A percentile compares a stretch with the other conserved stretches of the same genome.
Evolutionary conservation across 345 rosid genomes (phyloP).

Genomic region (Rhizophora apiculata): DNA sequence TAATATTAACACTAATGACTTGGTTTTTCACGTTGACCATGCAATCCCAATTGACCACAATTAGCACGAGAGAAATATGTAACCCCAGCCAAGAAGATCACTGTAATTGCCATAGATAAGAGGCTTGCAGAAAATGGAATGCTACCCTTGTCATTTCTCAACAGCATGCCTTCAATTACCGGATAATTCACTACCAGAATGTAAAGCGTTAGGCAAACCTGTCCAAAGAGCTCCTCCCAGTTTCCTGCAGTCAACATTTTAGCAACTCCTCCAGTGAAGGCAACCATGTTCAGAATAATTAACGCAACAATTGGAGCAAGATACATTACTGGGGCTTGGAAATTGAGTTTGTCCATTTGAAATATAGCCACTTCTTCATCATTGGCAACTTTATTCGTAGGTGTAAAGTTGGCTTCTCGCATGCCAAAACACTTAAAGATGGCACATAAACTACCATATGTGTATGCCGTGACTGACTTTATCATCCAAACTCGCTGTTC

Average conservation of each 20-base stretch:
- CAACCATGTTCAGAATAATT: constrained; percentile 17
- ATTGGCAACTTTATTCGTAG: constrained; percentile 15
- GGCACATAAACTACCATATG: constrained; percentile 15
- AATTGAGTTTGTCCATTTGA: constrained; percentile 25
- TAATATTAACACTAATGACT: neutral
- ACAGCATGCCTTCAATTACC: constrained; percentile 23
- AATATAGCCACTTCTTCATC: constrained; percentile 14
- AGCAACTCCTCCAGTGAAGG: constrained; percentile 17
- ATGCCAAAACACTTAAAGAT: constrained; percentile 11
- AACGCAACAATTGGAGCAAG: constrained; percentile 21
- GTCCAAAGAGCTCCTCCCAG: constrained; percentile 19
- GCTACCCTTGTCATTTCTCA: constrained; percentile 24
- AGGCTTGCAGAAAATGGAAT: constrained; percentile 9
- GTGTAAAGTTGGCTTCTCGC: constrained; percentile 22
- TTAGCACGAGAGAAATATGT: neutral
- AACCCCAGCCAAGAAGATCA: constrained; percentile 3
- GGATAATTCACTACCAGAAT: constrained; percentile 25
- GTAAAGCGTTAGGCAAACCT: constrained; percentile 23
- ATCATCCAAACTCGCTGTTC: constrained; percentile 21
- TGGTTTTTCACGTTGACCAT: neutral
- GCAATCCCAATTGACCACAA: neutral
- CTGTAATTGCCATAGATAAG: constrained; percentile 5
- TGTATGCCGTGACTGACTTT: constrained; percentile 20
- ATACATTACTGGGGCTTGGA: constrained; percentile 11
- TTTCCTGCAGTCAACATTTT: neutral